phyloP scores from a whole-genome alignment of 306 rosid genomes.

The Gastrolobium bilobum region DNA sequence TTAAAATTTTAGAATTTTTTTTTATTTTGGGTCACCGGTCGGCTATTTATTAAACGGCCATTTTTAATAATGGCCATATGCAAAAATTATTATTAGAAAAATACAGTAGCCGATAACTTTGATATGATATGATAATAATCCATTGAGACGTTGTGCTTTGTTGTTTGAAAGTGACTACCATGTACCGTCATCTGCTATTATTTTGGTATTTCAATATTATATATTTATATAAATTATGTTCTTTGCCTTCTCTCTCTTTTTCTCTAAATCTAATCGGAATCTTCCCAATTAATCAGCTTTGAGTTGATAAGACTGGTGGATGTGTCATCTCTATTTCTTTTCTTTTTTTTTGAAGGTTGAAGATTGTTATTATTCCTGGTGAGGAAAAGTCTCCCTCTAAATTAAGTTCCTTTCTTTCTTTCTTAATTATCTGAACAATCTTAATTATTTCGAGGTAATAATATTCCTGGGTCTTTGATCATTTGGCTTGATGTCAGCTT shows the following conservation, averaged over 20 bases:
- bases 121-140: not conserved
- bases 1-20: too few relatives aligned
- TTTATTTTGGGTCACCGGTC: too few relatives aligned
- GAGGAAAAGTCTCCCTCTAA: constrained; percentile 31
- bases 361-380: constrained; percentile 59
- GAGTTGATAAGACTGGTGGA: constrained; percentile 70
- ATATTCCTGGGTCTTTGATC: constrained; percentile 47
- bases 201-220: not conserved
- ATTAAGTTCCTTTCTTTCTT: not conserved
- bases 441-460: constrained; percentile 44
- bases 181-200: constrained; percentile 42
- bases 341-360: constrained; percentile 23
- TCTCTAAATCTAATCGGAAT: constrained; percentile 54
- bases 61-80: too few relatives aligned
- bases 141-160: constrained; percentile 24
- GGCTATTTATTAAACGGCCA: too few relatives aligned
- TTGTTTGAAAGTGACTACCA: constrained; percentile 59
- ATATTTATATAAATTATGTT: not conserved
- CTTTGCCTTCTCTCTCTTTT: not conserved
- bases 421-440: constrained; percentile 29
- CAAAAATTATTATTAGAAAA: too few relatives aligned
- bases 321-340: constrained; percentile 46
- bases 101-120: not conserved
- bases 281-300: constrained; percentile 60
- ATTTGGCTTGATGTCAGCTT: constrained; percentile 45